Percentiles rank a stretch among this genome's conserved stretches.
phyloP scores from a whole-genome alignment of 768 basidiomycete genomes.

The Suillus ampliporus region DNA sequence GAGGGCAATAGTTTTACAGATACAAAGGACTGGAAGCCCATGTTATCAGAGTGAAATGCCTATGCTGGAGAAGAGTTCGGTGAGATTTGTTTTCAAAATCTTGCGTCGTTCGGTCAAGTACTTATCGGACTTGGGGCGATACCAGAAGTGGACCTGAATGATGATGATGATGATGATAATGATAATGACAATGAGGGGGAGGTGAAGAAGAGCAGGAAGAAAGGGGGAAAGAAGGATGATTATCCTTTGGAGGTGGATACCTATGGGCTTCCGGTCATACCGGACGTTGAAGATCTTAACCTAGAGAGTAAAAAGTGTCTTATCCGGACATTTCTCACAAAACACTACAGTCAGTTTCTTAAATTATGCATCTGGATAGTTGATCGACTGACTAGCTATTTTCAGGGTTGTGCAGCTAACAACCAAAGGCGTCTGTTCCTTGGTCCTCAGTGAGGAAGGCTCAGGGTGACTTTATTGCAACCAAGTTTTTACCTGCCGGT shows the following conservation, averaged over 20 bases:
- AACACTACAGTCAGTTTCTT: conserved; percentile 2
- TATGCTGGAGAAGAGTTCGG: background rate
- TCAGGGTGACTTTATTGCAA: background rate
- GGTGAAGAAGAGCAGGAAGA: background rate
- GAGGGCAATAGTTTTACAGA: background rate
- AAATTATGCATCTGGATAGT: background rate
- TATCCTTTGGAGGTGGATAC: conserved; percentile 3
- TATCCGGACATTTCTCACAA: background rate
- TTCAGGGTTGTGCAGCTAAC: background rate
- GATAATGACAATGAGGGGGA: background rate
- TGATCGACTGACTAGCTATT: background rate
- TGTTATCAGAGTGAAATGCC: conserved; percentile 6
- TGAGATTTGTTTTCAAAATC: background rate
- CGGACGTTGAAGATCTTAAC: background rate
- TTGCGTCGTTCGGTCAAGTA: background rate
- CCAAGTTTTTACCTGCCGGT: background rate
- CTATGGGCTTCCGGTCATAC: conserved; percentile 4
- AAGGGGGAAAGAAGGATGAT: background rate
- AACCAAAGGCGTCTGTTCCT: background rate
- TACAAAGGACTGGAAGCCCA: conserved; percentile 1
- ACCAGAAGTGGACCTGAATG: background rate
- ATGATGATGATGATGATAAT: background rate
- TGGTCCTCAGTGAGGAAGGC: background rate
- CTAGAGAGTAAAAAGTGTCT: background rate
- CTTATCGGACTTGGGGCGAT: background rate